phyloP scores from a whole-genome alignment of 352 stramenopile genomes.

The Thalassiosira hispida region DNA sequence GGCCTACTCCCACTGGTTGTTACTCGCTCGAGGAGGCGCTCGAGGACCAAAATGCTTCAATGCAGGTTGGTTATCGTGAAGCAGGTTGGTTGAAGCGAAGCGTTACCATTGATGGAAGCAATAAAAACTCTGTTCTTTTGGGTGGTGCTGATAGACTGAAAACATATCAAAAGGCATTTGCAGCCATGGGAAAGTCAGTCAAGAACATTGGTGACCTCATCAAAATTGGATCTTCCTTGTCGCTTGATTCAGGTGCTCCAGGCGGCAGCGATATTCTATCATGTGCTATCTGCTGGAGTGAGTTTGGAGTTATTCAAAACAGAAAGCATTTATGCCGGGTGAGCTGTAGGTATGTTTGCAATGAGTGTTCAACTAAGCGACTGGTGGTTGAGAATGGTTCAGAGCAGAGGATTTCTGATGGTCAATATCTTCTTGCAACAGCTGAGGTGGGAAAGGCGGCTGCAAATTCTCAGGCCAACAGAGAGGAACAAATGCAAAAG shows the following conservation, averaged over 20 bases:
- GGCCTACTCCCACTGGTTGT: constrained; percentile 21
- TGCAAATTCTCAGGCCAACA: constrained; percentile 13
- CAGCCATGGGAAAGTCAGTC: constrained; percentile 15
- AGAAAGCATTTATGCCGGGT: constrained; percentile 76
- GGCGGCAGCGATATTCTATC: constrained; percentile 71
- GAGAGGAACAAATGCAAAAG: constrained; percentile 17
- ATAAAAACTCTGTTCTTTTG: constrained; percentile 59
- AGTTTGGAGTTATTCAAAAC: constrained; percentile 76
- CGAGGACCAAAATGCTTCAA: not conserved
- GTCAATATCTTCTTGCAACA: constrained; percentile 68
- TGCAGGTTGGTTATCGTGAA: constrained; percentile 36
- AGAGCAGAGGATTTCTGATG: constrained; percentile 75
- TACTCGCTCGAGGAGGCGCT: constrained; percentile 35
- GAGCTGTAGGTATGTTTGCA: constrained; percentile 71
- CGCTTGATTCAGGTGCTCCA: constrained; percentile 55
- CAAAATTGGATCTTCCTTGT: constrained; percentile 30
- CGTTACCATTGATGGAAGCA: constrained; percentile 61
- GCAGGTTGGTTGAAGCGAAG: no score
- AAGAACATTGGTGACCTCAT: constrained; percentile 24
- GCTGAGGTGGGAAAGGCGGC: constrained; percentile 28
- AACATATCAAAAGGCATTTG: constrained; percentile 41
- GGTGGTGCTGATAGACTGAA: constrained; percentile 53
- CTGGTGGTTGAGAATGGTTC: constrained; percentile 58
- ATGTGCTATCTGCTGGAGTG: constrained; percentile 80
- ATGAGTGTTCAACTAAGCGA: constrained; percentile 79